These are phyloP conservation scores for Ogataea dorogensis DNA, from an alignment of 805 yeast genomes.

Conservation along the genomic window DNA sequence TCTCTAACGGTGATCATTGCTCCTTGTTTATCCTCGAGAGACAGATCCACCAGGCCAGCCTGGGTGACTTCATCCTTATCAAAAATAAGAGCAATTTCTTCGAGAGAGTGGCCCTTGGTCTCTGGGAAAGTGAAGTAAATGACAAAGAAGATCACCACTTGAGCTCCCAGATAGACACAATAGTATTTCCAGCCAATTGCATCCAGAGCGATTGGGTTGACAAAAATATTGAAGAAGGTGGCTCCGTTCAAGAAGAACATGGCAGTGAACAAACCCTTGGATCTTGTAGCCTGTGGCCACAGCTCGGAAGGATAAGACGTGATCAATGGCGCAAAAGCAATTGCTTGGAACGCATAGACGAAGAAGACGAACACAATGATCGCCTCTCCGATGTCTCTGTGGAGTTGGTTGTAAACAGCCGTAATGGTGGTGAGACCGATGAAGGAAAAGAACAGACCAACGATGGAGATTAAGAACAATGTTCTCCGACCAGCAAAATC, in stretches of 20 bases:
- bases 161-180: constrained; percentile 35
- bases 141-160: constrained; percentile 22
- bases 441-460: constrained; percentile 38
- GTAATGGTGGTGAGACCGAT: constrained; percentile 46
- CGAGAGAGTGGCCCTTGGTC: constrained; percentile 62
- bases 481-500: constrained; percentile 37
- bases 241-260: constrained; percentile 16
- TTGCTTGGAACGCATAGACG: constrained; percentile 41
- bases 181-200: constrained; percentile 37
- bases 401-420: constrained; percentile 43
- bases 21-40: constrained; percentile 4
- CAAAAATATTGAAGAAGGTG: constrained; percentile 35
- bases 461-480: constrained; percentile 35
- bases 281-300: constrained; percentile 28
- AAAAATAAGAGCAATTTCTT: constrained; percentile 53
- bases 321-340: constrained; percentile 47
- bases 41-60: constrained; percentile 9
- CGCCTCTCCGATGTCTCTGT: constrained; percentile 45
- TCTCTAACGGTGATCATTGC: constrained; percentile 4
- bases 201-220: constrained; percentile 38
- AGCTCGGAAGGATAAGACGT: constrained; percentile 46
- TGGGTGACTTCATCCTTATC: constrained; percentile 41
- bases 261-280: constrained; percentile 19
- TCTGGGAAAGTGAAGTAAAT: constrained; percentile 50
- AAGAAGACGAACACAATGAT: constrained; percentile 53